Percentiles rank a stretch among this genome's conserved stretches.
These are phyloP conservation scores for Neostapfia colusana DNA, from an alignment of 176 grass and related monocot genomes.

Conservation along the genomic window DNA sequence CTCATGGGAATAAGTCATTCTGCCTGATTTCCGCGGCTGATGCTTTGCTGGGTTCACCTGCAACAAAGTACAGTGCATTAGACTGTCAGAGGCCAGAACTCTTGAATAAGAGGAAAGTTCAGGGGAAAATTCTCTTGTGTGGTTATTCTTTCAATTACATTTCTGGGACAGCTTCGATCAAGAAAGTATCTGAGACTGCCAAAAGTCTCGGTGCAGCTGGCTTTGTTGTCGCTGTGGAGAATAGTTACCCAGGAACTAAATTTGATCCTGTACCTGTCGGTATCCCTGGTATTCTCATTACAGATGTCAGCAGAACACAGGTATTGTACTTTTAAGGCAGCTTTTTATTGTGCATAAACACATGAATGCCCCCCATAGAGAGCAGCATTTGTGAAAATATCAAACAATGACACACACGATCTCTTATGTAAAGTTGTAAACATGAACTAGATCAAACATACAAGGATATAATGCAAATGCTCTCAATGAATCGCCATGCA, in stretches of 20 bases:
- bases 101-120: constrained; percentile 80
- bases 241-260: constrained; percentile 90
- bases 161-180: constrained; percentile 95
- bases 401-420: neutral
- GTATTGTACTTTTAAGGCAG: constrained; percentile 36
- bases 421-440: constrained; percentile 10
- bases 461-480: constrained; percentile 2
- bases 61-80: constrained; percentile 79
- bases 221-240: constrained; percentile 92
- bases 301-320: constrained; percentile 80
- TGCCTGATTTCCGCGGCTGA: constrained; percentile 77
- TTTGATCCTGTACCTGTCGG: constrained; percentile 95
- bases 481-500: neutral
- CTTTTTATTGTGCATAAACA: constrained; percentile 23
- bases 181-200: constrained; percentile 86
- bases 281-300: constrained; percentile 91
- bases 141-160: constrained; percentile 98
- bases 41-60: constrained; percentile 74
- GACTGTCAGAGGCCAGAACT: constrained; percentile 95
- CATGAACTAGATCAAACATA: neutral
- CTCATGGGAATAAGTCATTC: constrained; percentile 82
- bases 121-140: constrained; percentile 90
- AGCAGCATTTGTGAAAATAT: neutral
- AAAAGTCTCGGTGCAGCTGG: constrained; percentile 83
- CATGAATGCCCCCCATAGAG: neutral